A percentile compares a stretch with the other conserved stretches of the same genome.
These are phyloP conservation scores for Casuarina glauca DNA, from an alignment of 306 rosid genomes.

Conservation along the genomic window DNA sequence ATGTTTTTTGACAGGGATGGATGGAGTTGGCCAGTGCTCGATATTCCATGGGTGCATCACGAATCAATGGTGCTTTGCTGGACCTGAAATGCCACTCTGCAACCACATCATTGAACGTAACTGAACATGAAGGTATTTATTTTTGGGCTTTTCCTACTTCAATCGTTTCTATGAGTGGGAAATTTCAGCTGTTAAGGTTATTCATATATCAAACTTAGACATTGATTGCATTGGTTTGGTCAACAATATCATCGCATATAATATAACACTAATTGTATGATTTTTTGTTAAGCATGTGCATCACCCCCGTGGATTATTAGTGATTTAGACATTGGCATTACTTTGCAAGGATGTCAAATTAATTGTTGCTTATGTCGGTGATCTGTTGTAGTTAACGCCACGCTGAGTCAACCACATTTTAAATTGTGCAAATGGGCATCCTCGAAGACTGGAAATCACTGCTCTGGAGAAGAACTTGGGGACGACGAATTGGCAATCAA, in stretches of 20 bases:
- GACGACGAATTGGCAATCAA: constrained; percentile 19
- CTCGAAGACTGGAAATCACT: constrained; percentile 32
- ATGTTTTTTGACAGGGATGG: constrained; percentile 67
- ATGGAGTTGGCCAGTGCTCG: constrained; percentile 82
- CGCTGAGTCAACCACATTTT: constrained; percentile 39
- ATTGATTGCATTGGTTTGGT: neutral
- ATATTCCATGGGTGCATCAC: constrained; percentile 87
- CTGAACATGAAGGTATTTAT: constrained; percentile 43
- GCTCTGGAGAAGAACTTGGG: constrained; percentile 25
- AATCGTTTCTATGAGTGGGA: neutral
- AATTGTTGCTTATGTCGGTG: constrained; percentile 18
- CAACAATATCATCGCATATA: neutral
- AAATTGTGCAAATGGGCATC: constrained; percentile 70
- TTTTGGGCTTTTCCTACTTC: neutral
- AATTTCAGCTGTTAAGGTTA: neutral
- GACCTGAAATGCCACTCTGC: constrained; percentile 73
- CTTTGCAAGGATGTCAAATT: constrained; percentile 7
- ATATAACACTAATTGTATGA: neutral
- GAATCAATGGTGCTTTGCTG: constrained; percentile 64
- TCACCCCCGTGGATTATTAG: constrained; percentile 15
- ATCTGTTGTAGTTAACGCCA: constrained; percentile 26
- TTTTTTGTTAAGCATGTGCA: constrained; percentile 4
- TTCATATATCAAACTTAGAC: neutral
- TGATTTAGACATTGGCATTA: neutral
- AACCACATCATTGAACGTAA: constrained; percentile 56